Evolutionary conservation across 306 rosid genomes (phyloP), one percentile per base, ranked within the genome.

Genomic region (Vicia faba): DNA sequence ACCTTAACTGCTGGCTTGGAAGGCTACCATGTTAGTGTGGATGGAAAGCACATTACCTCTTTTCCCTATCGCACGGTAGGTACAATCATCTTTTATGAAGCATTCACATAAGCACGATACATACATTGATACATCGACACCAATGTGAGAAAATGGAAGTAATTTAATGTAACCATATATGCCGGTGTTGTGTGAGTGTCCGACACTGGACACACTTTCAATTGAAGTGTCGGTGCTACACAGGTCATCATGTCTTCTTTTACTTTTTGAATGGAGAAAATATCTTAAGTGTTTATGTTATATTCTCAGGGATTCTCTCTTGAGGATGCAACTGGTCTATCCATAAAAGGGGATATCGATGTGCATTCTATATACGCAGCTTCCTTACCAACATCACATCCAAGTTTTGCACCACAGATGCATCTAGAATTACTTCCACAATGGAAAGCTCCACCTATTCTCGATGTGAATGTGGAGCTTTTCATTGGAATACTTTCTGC

Each of bases 61-160:
- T 92, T 92, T 75, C 93, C 96, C 56, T 92, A 92, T 74, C 96
- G 93, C 81, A 89, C 91, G 8, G 98, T 92, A 75, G 60, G 88
- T 81, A 69, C 63, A 10, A 56, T 50, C 10, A 25, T 33, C 9
- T 6, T 33, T 2, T 33, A 1, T 33, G 38, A 31, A 31, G 35
- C 35, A 31, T 31, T 29, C 33, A 29, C 33, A 4, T 29, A 29
- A 29, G 6, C 33, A 29, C 33, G 33, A 29, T 5, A 29, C 33
- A 29, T 29, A 5, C 7, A 29, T 29, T 29, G 33, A 29, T 29
- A 29, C 33, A 5, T 29, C 4, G 7, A 29, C 33, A 6, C 33
- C 33, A 29, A 29, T 29, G 33, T 29, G 33, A 29, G 33, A 29
- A 29, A 29, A 29, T 29, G 33, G 33, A 29, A 29, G 7, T 29